Conservation (phyloP, 2,329 filamentous ascomycete species). For the Stachybotrys chartarum region DNA sequence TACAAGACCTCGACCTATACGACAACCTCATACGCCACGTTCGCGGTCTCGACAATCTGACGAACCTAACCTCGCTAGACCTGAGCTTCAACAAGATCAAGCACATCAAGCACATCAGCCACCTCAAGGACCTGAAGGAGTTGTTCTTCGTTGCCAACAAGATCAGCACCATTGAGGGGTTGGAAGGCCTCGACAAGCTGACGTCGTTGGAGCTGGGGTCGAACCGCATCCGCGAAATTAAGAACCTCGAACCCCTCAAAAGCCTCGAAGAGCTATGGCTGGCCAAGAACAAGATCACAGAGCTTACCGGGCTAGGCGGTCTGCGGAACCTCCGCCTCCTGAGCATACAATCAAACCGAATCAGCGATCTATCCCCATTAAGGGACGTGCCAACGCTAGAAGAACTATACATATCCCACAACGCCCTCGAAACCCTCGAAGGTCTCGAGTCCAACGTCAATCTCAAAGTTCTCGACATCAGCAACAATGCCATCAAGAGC, state of each 20-base stretch:
- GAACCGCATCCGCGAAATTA: constrained; percentile 83
- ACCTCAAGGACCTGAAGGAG: constrained; percentile 71
- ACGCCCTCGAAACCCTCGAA: constrained; percentile 70
- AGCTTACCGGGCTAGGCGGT: constrained; percentile 67
- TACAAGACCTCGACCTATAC: constrained; percentile 88
- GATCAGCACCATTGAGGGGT: constrained; percentile 77
- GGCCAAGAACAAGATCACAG: constrained; percentile 92
- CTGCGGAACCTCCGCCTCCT: constrained; percentile 78
- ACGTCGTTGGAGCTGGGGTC: constrained; percentile 85
- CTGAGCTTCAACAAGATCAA: constrained; percentile 99
- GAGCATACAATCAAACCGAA: constrained; percentile 91
- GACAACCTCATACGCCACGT: constrained; percentile 91
- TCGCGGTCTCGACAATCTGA: constrained; percentile 72
- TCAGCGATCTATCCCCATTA: constrained; percentile 71
- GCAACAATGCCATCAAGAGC: constrained; percentile 74
- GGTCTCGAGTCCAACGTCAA: constrained; percentile 62
- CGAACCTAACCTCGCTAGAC: constrained; percentile 71
- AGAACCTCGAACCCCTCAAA: constrained; percentile 73
- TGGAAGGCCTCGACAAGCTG: constrained; percentile 68
- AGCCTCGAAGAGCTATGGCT: constrained; percentile 85
- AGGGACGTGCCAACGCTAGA: constrained; percentile 69
- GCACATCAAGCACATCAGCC: constrained; percentile 83
- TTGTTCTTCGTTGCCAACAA: constrained; percentile 94
- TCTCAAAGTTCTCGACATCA: constrained; percentile 78
- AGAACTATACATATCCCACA: constrained; percentile 94